Evolutionary conservation across 2,329 filamentous ascomycete species (phyloP), one percentile per base, ranked within the genome.

Genomic region (Scortechinia acanthostroma): DNA sequence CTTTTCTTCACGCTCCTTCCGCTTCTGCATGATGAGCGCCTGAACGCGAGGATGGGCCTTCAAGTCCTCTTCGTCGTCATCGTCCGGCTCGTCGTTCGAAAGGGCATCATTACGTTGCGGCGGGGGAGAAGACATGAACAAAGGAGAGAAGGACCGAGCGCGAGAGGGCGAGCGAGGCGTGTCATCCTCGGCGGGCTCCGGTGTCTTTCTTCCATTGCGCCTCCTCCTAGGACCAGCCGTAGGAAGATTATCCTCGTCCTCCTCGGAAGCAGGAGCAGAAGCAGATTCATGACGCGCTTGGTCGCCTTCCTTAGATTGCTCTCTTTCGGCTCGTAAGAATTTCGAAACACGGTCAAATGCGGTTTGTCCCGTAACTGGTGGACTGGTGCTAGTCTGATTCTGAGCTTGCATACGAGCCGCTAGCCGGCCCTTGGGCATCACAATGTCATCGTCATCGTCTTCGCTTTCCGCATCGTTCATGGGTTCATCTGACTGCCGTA

Each of bases 1-100:
- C 44, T 63, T 68, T 21, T 68, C 71, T 47, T 74, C 55, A 21
- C 74, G 66, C 52, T 77, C 68, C 33, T 71, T 71, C 42, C 73
- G 68, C 51, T 77, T 77, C 48, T 71, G 64, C 15, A 66, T 67
- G 23, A 79, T 68, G 4, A 78, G 68, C 17, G 73, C 70, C 43
- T 71, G 59, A 28, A 80, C 64, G 14, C 71, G 68, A 3, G 63
- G 6, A 19, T 40, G 14, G 10, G 6, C 17, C 17, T 40, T 40
- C 35, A 6, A 6, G 14, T 19, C 35, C 3, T 48, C 22, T 2
- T 42, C 17, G 4, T 40, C 17, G 35, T 40, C 35, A 10, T n/a
- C 25, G 25, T 30, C 25, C 25, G 25, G 45, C 43, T n/a, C 42
- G 30, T 13, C 37, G 44, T 22, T 43, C 17, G 43, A 10, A 15